phyloP scores from a whole-genome alignment of 768 basidiomycete species.

The Panaeolus cyanescens region DNA sequence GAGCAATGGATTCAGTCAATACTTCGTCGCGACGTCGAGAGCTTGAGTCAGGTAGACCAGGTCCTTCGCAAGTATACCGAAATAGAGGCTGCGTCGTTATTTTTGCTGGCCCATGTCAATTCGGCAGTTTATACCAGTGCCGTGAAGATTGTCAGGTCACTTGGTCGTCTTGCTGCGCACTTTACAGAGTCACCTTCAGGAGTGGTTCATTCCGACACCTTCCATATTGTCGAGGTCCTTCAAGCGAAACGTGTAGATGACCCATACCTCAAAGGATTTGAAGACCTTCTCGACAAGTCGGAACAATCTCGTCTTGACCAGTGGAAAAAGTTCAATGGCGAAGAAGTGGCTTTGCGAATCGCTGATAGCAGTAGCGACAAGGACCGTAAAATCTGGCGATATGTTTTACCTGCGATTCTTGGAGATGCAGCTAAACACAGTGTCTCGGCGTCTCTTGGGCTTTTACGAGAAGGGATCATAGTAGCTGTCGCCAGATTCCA shows the following conservation, averaged over 20 bases:
- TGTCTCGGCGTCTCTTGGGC: conserved; percentile 38
- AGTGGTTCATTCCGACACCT: conserved; percentile 24
- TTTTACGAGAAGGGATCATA: conserved; percentile 66
- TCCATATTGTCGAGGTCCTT: conserved; percentile 53
- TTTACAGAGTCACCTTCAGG: conserved; percentile 33
- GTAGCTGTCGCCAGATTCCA: conserved; percentile 73
- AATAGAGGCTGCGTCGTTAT: conserved; percentile 72
- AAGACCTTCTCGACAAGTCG: conserved; percentile 63
- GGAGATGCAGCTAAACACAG: conserved; percentile 54
- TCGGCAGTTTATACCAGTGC: conserved; percentile 57
- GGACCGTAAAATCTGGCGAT: conserved; percentile 76
- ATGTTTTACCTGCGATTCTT: conserved; percentile 68
- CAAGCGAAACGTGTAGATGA: conserved; percentile 48
- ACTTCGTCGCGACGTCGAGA: conserved; percentile 40
- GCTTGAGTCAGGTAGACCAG: conserved; percentile 42
- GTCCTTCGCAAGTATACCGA: conserved; percentile 54
- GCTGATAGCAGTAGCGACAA: conserved; percentile 70
- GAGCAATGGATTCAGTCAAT: conserved; percentile 65
- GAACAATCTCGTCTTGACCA: conserved; percentile 65
- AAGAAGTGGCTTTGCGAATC: conserved; percentile 63
- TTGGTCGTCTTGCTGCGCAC: conserved; percentile 51
- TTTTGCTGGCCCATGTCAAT: conserved; percentile 65
- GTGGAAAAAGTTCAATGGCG: conserved; percentile 60
- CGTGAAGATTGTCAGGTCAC: conserved; percentile 60
- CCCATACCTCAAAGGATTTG: conserved; percentile 58